Conservation (phyloP, 306 rosid species). For the Corylus avellana region DNA sequence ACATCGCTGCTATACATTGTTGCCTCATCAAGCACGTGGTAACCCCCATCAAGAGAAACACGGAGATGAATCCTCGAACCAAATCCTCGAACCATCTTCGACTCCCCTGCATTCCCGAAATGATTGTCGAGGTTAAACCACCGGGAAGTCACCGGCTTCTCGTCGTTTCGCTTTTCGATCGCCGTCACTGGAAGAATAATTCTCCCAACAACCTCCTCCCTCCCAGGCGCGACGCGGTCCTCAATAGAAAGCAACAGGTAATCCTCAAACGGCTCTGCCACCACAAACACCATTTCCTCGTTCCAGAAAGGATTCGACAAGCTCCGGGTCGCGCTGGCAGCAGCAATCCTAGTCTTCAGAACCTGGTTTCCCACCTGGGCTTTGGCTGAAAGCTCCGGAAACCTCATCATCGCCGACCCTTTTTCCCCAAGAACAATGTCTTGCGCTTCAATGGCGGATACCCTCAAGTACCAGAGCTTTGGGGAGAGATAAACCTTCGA, state of each 20-base stretch:
- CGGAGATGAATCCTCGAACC: slow-evolving; percentile 61
- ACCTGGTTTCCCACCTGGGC: slow-evolving; percentile 57
- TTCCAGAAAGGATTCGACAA: slow-evolving; percentile 60
- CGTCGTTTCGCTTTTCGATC: slow-evolving; percentile 49
- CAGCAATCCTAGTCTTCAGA: slow-evolving; percentile 46
- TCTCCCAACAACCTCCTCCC: slow-evolving; percentile 53
- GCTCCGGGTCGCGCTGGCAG: slow-evolving; percentile 44
- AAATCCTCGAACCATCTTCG: slow-evolving; percentile 27
- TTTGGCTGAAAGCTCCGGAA: slow-evolving; percentile 53
- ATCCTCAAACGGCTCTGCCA: slow-evolving; percentile 64
- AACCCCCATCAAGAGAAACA: slow-evolving; percentile 63
- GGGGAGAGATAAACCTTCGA: slow-evolving; percentile 72
- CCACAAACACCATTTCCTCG: slow-evolving; percentile 61
- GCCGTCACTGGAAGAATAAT: slow-evolving; percentile 39
- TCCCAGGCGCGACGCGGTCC: slow-evolving; percentile 43
- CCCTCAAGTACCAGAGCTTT: slow-evolving; percentile 59
- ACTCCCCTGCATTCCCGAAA: slow-evolving; percentile 30
- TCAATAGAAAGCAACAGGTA: slow-evolving; percentile 49
- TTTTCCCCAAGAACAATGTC: slow-evolving; percentile 54
- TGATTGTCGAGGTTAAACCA: slow-evolving; percentile 60
- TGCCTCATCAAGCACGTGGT: slow-evolving; percentile 68
- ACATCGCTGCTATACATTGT: slow-evolving; percentile 64
- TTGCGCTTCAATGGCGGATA: slow-evolving; percentile 57
- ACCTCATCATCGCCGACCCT: slow-evolving; percentile 44
- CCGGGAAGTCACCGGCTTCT: slow-evolving; percentile 51